Evolutionary conservation across 2,329 filamentous ascomycete genomes (phyloP).

Genomic region (Paradendryphiella salina): DNA sequence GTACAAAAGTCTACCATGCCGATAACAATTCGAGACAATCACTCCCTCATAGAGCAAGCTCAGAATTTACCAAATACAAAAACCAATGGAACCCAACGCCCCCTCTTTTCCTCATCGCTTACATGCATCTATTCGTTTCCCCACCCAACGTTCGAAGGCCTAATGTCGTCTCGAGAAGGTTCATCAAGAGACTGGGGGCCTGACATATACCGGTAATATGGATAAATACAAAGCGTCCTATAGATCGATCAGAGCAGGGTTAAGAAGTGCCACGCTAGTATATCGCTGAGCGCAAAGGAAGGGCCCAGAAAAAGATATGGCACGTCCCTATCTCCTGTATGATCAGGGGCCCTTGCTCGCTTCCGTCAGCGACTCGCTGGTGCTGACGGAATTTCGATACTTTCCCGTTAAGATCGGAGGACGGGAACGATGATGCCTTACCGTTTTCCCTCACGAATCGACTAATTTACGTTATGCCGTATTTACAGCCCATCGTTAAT

Average conservation of each 20-base stretch:
- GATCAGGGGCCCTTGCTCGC: neutral
- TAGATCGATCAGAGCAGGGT: constrained; percentile 13
- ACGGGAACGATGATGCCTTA: neutral
- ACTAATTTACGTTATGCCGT: constrained; percentile 9
- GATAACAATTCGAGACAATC: neutral
- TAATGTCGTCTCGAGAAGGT: constrained; percentile 1
- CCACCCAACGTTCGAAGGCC: neutral
- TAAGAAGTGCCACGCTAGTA: neutral
- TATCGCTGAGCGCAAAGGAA: constrained; percentile 1
- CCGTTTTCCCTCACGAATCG: neutral
- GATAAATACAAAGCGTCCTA: constrained; percentile 10
- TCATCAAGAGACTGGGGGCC: constrained; percentile 4
- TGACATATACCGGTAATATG: constrained; percentile 11
- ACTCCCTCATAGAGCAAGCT: neutral
- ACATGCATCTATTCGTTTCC: neutral
- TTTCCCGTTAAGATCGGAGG: neutral
- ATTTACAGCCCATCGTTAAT: constrained; percentile 6
- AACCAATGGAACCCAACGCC: neutral
- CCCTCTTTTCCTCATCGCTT: neutral
- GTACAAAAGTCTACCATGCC: neutral
- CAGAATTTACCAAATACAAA: neutral
- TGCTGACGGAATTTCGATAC: constrained; percentile 1
- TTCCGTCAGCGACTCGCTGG: constrained; percentile 6
- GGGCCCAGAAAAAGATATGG: constrained; percentile 3
- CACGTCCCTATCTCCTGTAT: neutral